Base-by-base conservation (phyloP, 1,284 basidiomycete species). In the Cryptococcus sp. region DNA sequence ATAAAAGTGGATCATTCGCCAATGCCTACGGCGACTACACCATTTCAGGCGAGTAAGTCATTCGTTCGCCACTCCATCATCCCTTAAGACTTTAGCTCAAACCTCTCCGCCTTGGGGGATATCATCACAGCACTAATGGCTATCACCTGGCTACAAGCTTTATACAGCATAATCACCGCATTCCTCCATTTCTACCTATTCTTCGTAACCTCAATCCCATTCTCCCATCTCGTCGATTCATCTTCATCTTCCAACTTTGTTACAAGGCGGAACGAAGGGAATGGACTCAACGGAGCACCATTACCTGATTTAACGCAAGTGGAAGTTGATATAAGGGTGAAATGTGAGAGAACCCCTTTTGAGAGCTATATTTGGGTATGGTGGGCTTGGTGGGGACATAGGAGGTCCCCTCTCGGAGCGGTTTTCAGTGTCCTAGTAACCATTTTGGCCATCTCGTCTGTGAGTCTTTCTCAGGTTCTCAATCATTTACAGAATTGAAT, bases 361-460 rank as follows among this genome's bases (percentile, higher is more conserved):
- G 61, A 67, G 30, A 58, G 59, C 14, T 64, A 65, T 49, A 38
- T 38, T 6, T 70, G 68, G 70, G 64, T 70, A 6, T 72, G 70
- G 70, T 72, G 70, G 70, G 62, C 60, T 56, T 70, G 68, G 68
- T 72, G 66, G 66, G 70, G 46, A 23, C 65, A 68, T 55, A 34
- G 63, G 15, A 49, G 65, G 44, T 48, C 58, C 4, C 70, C 70
- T 5, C 46, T 67, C 8, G 64, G 61, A 4, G 44, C 52, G 36
- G 34, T 60, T 11, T 65, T 60, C 46, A 61, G 31, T 14, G 0
- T 56, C 8, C 4, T 63, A 15, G 46, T 53, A 2, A 61, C 58
- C 4, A 46, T 58, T 10, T 14, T 65, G 45, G 52, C 52, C 1
- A 7, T 66, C 3, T 48, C 49, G 7, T 52, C 59, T n/a, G 66